phyloP scores from a whole-genome alignment of 768 basidiomycete genomes.

The Cubamyces sp. region DNA sequence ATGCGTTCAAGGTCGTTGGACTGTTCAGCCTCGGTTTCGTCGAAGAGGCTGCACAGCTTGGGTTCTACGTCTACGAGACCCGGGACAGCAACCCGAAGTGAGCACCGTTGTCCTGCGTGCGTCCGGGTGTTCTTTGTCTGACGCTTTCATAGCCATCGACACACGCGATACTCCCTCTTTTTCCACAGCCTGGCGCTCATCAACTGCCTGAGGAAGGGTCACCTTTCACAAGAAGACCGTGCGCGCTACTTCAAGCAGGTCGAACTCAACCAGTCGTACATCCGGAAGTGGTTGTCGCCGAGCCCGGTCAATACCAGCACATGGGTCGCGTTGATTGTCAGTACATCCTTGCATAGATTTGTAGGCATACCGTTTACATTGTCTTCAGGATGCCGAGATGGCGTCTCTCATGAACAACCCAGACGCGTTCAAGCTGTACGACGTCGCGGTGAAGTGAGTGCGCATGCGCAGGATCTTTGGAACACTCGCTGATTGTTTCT shows the following conservation, averaged over 20 bases:
- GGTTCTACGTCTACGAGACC: conserved; percentile 63
- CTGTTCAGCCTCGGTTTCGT: conserved; percentile 64
- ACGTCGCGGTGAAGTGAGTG: conserved; percentile 65
- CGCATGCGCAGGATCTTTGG: not conserved
- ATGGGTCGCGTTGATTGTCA: conserved; percentile 70
- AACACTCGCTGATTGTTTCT: not conserved
- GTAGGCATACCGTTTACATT: conserved; percentile 1
- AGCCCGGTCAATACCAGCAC: conserved; percentile 70
- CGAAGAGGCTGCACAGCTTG: conserved; percentile 62
- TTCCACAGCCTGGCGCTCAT: conserved; percentile 73
- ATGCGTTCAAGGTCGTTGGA: conserved; percentile 70
- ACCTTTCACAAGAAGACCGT: conserved; percentile 40
- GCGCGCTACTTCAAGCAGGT: conserved; percentile 58
- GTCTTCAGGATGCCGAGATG: conserved; percentile 66
- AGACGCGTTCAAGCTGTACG: conserved; percentile 68
- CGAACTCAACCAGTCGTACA: conserved; percentile 60
- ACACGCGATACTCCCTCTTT: conserved; percentile 68
- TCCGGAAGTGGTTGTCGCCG: conserved; percentile 71
- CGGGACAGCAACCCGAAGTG: conserved; percentile 69
- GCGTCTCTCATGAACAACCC: conserved; percentile 58
- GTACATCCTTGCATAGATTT: not conserved
- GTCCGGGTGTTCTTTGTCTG: not conserved
- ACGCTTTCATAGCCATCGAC: conserved; percentile 54
- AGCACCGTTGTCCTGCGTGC: conserved; percentile 19
- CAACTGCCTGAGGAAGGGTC: conserved; percentile 55